A percentile compares a stretch with the other conserved stretches of the same genome.
phyloP scores from a whole-genome alignment of 1,284 basidiomycete genomes.

The Pascua sp. region DNA sequence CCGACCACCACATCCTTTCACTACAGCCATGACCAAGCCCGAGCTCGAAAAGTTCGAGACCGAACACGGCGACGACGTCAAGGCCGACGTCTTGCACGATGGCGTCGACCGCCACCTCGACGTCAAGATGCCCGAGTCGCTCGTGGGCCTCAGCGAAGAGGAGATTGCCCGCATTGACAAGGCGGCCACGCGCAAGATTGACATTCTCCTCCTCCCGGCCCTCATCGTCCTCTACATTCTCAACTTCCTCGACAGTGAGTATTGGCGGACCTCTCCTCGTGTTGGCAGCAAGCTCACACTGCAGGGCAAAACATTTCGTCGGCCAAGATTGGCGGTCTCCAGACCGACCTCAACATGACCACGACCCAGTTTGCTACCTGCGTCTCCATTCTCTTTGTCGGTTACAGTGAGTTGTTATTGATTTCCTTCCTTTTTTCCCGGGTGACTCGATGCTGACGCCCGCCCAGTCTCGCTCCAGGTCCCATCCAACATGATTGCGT shows the following conservation, averaged over 20 bases:
- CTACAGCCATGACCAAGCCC: not conserved
- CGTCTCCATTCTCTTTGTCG: constrained; percentile 28
- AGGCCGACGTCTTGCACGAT: not conserved
- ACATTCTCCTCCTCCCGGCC: constrained; percentile 21
- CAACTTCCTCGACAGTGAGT: constrained; percentile 12
- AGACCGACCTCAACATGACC: constrained; percentile 15
- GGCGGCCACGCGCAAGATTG: constrained; percentile 20
- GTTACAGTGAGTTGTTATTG: constrained; percentile 12
- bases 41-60: not conserved
- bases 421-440: too few relatives aligned
- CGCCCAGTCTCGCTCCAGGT: constrained; percentile 35
- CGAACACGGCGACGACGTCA: not conserved
- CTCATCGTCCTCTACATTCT: constrained; percentile 12
- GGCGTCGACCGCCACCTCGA: constrained; percentile 14
- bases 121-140: constrained; percentile 25
- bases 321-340: constrained; percentile 19
- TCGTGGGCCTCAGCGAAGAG: constrained; percentile 27
- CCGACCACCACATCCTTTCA: too few relatives aligned
- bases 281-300: not conserved
- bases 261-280: not conserved
- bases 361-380: constrained; percentile 26
- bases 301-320: constrained; percentile 6
- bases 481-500: constrained; percentile 41
- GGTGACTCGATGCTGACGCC: too few relatives aligned
- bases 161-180: constrained; percentile 34